Evolutionary conservation across 345 rosid species (phyloP).

Genomic region (Viola odorata): DNA sequence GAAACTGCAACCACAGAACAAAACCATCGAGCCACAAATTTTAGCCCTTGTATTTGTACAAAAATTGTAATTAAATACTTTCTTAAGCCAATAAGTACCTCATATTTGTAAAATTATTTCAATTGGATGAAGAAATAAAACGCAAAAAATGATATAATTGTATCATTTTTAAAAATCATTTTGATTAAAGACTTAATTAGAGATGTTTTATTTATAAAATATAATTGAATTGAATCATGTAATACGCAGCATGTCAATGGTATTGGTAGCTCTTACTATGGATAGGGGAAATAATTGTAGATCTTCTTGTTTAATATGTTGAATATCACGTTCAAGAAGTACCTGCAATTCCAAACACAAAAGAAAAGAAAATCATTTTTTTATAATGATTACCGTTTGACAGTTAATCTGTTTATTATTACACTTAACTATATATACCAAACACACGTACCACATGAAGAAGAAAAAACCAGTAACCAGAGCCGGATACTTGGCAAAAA

Average conservation of each 20-base stretch:
- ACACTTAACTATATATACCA: background rate
- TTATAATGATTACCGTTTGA: too few relatives aligned
- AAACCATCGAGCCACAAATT: too few relatives aligned
- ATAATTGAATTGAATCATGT: background rate
- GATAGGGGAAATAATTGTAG: conserved; percentile 94
- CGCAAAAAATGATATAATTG: too few relatives aligned
- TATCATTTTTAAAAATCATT: too few relatives aligned
- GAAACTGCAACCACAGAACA: conserved; percentile 42
- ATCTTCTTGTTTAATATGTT: conserved; percentile 98
- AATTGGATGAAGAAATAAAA: too few relatives aligned
- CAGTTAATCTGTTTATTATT: background rate
- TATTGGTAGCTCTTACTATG: conserved; percentile 54
- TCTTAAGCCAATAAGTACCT: too few relatives aligned
- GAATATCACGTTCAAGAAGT: conserved; percentile 91
- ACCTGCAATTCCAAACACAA: conserved; percentile 32
- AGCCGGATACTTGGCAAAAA: conserved; percentile 65
- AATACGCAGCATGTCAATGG: too few relatives aligned
- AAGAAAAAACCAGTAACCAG: conserved; percentile 91
- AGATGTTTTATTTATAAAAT: background rate
- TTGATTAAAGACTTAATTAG: too few relatives aligned
- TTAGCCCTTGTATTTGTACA: too few relatives aligned
- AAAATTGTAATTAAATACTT: too few relatives aligned
- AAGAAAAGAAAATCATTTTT: too few relatives aligned
- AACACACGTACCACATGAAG: conserved; percentile 78
- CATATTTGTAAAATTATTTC: too few relatives aligned